These are phyloP conservation scores for Gracilaria gracilis DNA, from an alignment of 23 red algal species.

Conservation along the genomic window DNA sequence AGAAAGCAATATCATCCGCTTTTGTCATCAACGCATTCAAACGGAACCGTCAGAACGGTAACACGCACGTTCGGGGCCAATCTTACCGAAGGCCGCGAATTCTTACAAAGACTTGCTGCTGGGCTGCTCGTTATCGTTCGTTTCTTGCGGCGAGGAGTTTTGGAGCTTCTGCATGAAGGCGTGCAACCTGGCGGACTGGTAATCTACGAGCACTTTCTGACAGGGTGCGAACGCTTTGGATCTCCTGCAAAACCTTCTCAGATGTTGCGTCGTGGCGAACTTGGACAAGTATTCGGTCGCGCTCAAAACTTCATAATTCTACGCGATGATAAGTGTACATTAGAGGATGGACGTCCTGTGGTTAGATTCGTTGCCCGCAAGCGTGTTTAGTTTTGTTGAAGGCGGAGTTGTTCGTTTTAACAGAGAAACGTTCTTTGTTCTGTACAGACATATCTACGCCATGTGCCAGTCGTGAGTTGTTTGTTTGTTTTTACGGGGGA, in stretches of 20 bases:
- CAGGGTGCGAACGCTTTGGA: slow-evolving; percentile 52
- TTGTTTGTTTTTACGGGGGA: neutral
- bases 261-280: slow-evolving; percentile 55
- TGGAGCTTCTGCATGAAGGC: slow-evolving; percentile 36
- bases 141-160: slow-evolving; percentile 61
- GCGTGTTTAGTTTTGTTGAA: slow-evolving; percentile 12
- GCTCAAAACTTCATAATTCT: slow-evolving; percentile 40
- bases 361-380: slow-evolving; percentile 50
- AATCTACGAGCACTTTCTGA: slow-evolving; percentile 69
- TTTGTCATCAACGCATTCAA: neutral
- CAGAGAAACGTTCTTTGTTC: no score
- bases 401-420: no score
- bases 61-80: slow-evolving; percentile 47
- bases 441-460: no score
- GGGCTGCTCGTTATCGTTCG: slow-evolving; percentile 57
- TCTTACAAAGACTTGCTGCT: slow-evolving; percentile 16
- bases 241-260: slow-evolving; percentile 49
- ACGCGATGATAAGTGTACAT: slow-evolving; percentile 6
- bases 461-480: neutral
- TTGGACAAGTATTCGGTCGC: slow-evolving; percentile 34
- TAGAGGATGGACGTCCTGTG: slow-evolving; percentile 63
- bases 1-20: slow-evolving; percentile 15
- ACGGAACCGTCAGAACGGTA: neutral
- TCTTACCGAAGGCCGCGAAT: slow-evolving; percentile 33
- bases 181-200: slow-evolving; percentile 54